A percentile compares a stretch with the other conserved stretches of the same genome.
Conservation (phyloP, 768 basidiomycete species). For the Piloderma croceum region DNA sequence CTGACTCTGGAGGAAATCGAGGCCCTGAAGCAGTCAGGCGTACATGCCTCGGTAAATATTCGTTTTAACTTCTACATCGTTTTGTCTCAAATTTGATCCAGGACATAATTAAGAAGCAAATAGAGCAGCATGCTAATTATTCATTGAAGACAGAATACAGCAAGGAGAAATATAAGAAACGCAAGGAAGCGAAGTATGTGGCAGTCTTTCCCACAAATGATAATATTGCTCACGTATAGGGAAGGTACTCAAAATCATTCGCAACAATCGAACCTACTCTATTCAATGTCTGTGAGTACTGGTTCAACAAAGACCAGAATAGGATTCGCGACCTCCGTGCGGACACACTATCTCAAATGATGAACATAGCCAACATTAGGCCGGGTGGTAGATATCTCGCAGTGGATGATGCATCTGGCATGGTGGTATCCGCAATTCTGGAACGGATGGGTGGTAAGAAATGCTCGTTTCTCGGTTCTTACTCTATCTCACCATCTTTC, state of each 20-base stretch:
- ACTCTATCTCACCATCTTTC: constrained; percentile 1
- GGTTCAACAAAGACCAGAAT: constrained; percentile 78
- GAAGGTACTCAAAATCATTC: constrained; percentile 82
- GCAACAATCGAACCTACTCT: constrained; percentile 83
- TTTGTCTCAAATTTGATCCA: constrained; percentile 29
- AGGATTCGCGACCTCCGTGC: constrained; percentile 80
- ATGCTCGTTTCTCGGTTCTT: constrained; percentile 3
- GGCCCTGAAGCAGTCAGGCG: constrained; percentile 73
- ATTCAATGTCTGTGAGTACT: constrained; percentile 83
- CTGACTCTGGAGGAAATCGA: constrained; percentile 82
- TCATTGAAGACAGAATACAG: constrained; percentile 95
- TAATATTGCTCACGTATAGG: constrained; percentile 2
- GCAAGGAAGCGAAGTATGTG: constrained; percentile 92
- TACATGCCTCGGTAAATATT: constrained; percentile 62
- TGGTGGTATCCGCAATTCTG: constrained; percentile 78
- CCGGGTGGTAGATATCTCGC: constrained; percentile 86
- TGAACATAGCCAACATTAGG: constrained; percentile 75
- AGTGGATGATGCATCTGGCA: constrained; percentile 88
- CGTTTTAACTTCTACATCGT: constrained; percentile 2
- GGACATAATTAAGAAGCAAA: constrained; percentile 95
- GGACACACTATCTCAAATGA: constrained; percentile 85
- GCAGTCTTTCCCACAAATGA: not conserved
- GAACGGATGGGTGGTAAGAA: constrained; percentile 83
- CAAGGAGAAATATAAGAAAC: constrained; percentile 96
- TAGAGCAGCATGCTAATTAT: constrained; percentile 88